phyloP scores from a whole-genome alignment of 2,329 filamentous ascomycete species.

The Trichoderma arundinaceum region DNA sequence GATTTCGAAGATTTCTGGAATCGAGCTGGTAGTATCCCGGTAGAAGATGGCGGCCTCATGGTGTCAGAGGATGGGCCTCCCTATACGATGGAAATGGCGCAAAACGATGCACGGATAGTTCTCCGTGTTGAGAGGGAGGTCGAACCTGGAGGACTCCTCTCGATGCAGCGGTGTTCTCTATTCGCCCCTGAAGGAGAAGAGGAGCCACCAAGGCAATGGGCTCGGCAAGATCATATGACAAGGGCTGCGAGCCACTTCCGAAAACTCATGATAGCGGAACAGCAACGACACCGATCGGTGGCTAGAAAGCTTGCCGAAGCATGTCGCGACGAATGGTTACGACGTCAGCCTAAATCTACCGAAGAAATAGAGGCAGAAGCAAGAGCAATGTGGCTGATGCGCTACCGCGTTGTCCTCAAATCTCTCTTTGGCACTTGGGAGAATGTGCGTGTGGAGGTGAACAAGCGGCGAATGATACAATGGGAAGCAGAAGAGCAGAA shows the following conservation, averaged over 20 bases:
- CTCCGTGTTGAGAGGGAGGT: constrained; percentile 73
- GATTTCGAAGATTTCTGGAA: constrained; percentile 65
- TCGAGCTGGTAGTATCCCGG: constrained; percentile 56
- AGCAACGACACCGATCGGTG: constrained; percentile 73
- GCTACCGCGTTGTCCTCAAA: constrained; percentile 74
- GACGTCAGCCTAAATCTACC: constrained; percentile 73
- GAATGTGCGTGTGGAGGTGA: constrained; percentile 66
- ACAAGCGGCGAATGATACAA: constrained; percentile 62
- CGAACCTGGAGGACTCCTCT: constrained; percentile 76
- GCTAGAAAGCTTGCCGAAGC: constrained; percentile 83
- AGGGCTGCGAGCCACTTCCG: constrained; percentile 82
- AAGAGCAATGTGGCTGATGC: constrained; percentile 66
- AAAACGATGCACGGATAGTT: constrained; percentile 72
- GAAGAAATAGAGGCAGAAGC: constrained; percentile 86
- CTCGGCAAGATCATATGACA: constrained; percentile 84
- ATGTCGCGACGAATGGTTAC: constrained; percentile 75
- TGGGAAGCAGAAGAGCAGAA: constrained; percentile 70
- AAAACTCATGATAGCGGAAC: constrained; percentile 78
- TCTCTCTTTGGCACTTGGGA: constrained; percentile 65
- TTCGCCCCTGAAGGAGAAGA: constrained; percentile 75
- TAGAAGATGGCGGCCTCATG: constrained; percentile 64
- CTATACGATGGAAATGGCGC: constrained; percentile 66
- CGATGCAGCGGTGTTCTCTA: constrained; percentile 69
- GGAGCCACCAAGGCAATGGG: constrained; percentile 79
- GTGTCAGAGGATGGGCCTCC: constrained; percentile 60